Conservation (phyloP, 805 yeast genomes). For the Saccharomycopsis lassenensis region DNA sequence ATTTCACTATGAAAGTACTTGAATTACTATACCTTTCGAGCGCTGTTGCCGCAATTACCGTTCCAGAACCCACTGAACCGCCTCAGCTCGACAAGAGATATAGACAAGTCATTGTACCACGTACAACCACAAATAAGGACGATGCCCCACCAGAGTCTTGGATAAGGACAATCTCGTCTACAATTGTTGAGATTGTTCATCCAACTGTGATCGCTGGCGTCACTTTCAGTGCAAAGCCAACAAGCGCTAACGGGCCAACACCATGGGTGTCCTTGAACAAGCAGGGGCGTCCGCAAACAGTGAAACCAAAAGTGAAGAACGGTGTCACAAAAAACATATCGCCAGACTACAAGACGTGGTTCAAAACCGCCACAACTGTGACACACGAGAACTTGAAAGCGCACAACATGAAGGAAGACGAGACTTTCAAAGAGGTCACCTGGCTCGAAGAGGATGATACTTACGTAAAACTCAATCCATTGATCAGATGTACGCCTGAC, state of each 20-base stretch:
- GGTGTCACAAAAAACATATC: slow-evolving; percentile 55
- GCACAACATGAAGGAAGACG: slow-evolving; percentile 58
- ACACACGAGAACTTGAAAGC: slow-evolving; percentile 52
- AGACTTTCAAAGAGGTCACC: slow-evolving; percentile 42
- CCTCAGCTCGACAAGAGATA: slow-evolving; percentile 10
- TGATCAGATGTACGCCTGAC: slow-evolving; percentile 79
- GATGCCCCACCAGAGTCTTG: slow-evolving; percentile 46
- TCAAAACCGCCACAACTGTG: slow-evolving; percentile 55
- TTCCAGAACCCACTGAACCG: too few relatives aligned
- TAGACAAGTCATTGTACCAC: slow-evolving; percentile 20
- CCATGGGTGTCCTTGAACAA: slow-evolving; percentile 76
- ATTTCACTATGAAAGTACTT: too few relatives aligned
- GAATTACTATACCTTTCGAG: too few relatives aligned
- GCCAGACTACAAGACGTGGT: slow-evolving; percentile 70
- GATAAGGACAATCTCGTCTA: slow-evolving; percentile 57
- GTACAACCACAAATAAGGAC: slow-evolving; percentile 26
- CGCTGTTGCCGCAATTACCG: too few relatives aligned
- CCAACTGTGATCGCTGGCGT: slow-evolving; percentile 54
- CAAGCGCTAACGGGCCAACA: slow-evolving; percentile 48
- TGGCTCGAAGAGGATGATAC: slow-evolving; percentile 61
- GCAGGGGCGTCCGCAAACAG: slow-evolving; percentile 71
- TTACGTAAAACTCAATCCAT: slow-evolving; percentile 61
- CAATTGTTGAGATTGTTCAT: slow-evolving; percentile 52
- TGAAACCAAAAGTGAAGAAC: slow-evolving; percentile 63
- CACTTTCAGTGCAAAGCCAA: slow-evolving; percentile 38